phyloP scores from a whole-genome alignment of 139 green algal species.

The Volvox africanus region DNA sequence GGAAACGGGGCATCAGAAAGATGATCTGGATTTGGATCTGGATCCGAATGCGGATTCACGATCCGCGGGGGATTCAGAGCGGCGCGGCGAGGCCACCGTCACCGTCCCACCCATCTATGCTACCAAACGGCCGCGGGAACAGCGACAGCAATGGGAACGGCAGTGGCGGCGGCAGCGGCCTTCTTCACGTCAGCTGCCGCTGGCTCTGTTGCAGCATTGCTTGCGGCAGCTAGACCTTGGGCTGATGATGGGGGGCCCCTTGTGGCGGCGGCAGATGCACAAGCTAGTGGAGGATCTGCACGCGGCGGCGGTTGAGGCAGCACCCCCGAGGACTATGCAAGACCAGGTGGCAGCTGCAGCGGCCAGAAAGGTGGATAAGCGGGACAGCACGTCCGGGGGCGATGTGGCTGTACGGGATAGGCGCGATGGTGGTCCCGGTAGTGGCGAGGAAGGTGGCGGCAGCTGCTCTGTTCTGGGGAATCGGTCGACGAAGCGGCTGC shows the following conservation, averaged over 20 bases:
- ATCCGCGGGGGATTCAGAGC: too few relatives aligned
- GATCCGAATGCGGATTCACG: too few relatives aligned
- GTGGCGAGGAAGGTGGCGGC: not conserved
- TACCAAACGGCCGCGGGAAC: too few relatives aligned
- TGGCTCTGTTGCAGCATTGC: not conserved
- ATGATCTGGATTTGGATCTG: too few relatives aligned
- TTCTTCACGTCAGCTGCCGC: too few relatives aligned
- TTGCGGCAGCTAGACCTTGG: slow-evolving; percentile 83
- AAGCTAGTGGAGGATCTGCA: not conserved
- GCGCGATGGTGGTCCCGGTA: not conserved
- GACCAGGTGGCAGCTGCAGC: not conserved
- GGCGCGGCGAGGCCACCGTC: too few relatives aligned
- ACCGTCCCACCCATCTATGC: too few relatives aligned
- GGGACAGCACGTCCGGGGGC: not conserved
- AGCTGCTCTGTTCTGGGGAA: not conserved
- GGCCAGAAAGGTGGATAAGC: not conserved
- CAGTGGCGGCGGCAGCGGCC: too few relatives aligned
- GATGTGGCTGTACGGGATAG: not conserved
- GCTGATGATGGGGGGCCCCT: slow-evolving; percentile 85
- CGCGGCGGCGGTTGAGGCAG: not conserved
- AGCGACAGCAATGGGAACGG: too few relatives aligned
- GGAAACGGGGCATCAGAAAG: too few relatives aligned
- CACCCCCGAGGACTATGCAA: not conserved
- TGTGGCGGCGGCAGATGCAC: not conserved
- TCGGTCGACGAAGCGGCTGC: too few relatives aligned